Evolutionary conservation across 2,329 filamentous ascomycete genomes (phyloP).

Genomic region (Colletotrichum sidae): DNA sequence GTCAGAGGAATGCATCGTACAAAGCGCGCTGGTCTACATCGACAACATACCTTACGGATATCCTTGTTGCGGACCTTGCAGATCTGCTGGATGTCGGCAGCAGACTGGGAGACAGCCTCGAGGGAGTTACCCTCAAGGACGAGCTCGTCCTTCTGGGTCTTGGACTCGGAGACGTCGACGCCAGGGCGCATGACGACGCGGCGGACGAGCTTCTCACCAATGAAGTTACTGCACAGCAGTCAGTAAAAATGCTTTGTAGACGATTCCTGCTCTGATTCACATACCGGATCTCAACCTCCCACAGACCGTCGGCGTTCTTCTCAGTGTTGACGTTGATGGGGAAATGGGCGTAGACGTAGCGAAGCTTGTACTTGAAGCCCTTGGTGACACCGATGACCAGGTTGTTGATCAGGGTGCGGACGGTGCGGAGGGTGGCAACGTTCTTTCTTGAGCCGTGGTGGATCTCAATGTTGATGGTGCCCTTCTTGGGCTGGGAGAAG

Average conservation of each 20-base stretch:
- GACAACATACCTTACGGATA: constrained; percentile 89
- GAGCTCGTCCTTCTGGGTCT: constrained; percentile 98
- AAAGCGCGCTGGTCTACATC: constrained; percentile 9
- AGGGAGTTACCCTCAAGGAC: constrained; percentile 93
- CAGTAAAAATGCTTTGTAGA: not conserved
- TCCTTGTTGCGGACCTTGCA: constrained; percentile 99
- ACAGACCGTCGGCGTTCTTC: constrained; percentile 89
- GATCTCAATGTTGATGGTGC: constrained; percentile 94
- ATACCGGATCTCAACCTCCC: constrained; percentile 97
- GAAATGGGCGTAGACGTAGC: constrained; percentile 99
- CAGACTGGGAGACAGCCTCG: constrained; percentile 96
- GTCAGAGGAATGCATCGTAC: constrained; percentile 39
- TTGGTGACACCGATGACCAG: constrained; percentile 98
- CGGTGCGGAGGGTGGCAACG: constrained; percentile 96
- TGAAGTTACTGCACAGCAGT: constrained; percentile 80
- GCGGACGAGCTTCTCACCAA: constrained; percentile 99
- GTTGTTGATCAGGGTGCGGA: constrained; percentile 99
- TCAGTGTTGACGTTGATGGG: constrained; percentile 99
- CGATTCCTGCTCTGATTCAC: constrained; percentile 42
- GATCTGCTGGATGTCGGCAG: constrained; percentile 99
- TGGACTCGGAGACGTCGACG: constrained; percentile 90
- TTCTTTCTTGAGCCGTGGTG: constrained; percentile 99
- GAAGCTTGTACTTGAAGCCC: constrained; percentile 99
- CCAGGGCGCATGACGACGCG: constrained; percentile 88
- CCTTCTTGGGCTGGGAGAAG: constrained; percentile 89